phyloP scores from a whole-genome alignment of 2,329 filamentous ascomycete genomes.

The Chaetomium strumarium region DNA sequence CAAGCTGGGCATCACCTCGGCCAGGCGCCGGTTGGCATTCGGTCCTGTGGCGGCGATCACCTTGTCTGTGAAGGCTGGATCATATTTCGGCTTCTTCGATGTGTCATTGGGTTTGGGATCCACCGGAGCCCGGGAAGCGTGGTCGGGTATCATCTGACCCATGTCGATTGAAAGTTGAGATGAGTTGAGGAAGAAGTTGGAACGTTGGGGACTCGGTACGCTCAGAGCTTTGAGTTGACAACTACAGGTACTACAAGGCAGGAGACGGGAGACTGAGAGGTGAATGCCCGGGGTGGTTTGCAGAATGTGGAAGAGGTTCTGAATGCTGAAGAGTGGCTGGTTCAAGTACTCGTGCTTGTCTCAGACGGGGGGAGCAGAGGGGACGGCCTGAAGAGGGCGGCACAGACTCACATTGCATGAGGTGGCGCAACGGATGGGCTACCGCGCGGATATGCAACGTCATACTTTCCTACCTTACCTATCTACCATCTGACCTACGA shows the following conservation, averaged over 20 bases:
- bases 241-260: neutral
- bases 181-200: neutral
- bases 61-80: slow-evolving; percentile 50
- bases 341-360: slow-evolving; percentile 8
- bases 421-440: neutral
- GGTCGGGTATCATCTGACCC: slow-evolving; percentile 22
- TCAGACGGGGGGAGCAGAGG: neutral
- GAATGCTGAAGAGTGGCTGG: neutral
- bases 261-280: neutral
- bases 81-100: slow-evolving; percentile 19
- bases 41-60: slow-evolving; percentile 61
- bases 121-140: neutral
- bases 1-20: slow-evolving; percentile 51
- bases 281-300: too few species aligned
- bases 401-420: slow-evolving; percentile 1
- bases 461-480: too few species aligned
- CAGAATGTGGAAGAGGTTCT: neutral
- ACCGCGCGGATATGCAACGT: neutral
- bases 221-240: neutral
- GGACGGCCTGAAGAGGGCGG: too few species aligned
- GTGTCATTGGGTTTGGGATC: slow-evolving; percentile 5
- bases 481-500: too few species aligned
- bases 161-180: slow-evolving; percentile 10
- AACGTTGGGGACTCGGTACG: neutral
- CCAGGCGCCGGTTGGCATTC: slow-evolving; percentile 52